phyloP scores from a whole-genome alignment of 2,329 filamentous ascomycete species.

The Parascedosporium putredinis region DNA sequence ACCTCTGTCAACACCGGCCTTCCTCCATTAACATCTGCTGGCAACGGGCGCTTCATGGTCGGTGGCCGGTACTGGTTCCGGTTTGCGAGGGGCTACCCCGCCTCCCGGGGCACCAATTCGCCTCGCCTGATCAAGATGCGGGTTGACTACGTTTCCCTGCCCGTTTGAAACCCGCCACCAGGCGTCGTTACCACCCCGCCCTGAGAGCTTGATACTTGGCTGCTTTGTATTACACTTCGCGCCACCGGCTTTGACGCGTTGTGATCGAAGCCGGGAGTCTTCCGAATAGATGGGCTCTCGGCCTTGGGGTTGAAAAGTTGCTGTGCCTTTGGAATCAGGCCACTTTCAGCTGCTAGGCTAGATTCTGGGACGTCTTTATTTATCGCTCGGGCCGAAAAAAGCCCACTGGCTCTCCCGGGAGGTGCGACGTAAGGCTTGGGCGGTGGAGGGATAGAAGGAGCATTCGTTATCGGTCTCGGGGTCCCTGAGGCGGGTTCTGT shows the following conservation, averaged over 20 bases:
- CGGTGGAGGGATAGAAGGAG: slow-evolving; percentile 13
- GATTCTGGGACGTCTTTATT: slow-evolving; percentile 38
- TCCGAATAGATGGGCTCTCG: slow-evolving; percentile 76
- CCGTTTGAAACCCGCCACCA: slow-evolving; percentile 17
- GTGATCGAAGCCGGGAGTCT: slow-evolving; percentile 81
- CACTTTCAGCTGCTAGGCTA: slow-evolving; percentile 27
- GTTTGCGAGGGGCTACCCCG: slow-evolving; percentile 45
- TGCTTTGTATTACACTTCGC: slow-evolving; percentile 9
- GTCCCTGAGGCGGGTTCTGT: not conserved
- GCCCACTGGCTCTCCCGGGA: slow-evolving; percentile 34
- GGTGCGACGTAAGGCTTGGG: slow-evolving; percentile 20
- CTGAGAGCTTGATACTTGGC: slow-evolving; percentile 8
- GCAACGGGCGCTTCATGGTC: slow-evolving; percentile 43
- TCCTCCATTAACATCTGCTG: slow-evolving; percentile 18
- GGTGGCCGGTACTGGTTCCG: slow-evolving; percentile 48
- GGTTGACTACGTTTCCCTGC: slow-evolving; percentile 36
- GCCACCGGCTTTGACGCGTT: slow-evolving; percentile 61
- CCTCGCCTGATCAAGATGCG: slow-evolving; percentile 41
- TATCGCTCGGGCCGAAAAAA: slow-evolving; percentile 62
- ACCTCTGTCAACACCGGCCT: slow-evolving; percentile 41
- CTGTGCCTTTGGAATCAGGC: slow-evolving; percentile 30
- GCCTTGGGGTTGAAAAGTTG: slow-evolving; percentile 62
- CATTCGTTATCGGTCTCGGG: not conserved
- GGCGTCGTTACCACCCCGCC: slow-evolving; percentile 18
- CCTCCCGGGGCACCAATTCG: slow-evolving; percentile 49